A percentile compares a stretch with the other conserved stretches of the same genome.
phyloP scores from a whole-genome alignment of 164 flowering plant species.

The Berberis vulgaris region DNA sequence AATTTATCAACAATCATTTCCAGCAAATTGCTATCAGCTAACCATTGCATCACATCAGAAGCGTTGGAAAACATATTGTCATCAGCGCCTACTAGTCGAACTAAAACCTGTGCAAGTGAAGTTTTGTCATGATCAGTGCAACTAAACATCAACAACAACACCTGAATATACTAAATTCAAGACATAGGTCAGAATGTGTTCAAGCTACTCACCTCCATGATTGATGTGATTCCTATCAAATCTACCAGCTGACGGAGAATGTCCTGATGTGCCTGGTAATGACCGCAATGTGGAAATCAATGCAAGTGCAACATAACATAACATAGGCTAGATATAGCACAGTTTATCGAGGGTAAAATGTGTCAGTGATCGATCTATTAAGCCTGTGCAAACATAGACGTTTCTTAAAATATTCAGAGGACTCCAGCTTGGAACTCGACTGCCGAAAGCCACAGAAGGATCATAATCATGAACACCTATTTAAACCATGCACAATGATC shows the following conservation, averaged over 20 bases:
- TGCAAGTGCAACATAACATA: not conserved
- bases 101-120: conserved; percentile 54
- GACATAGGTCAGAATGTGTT: not conserved
- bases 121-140: not conserved
- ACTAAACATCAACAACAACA: not conserved
- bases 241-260: conserved; percentile 79
- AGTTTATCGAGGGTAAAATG: no score
- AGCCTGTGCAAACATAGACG: no score
- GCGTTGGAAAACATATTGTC: conserved; percentile 84
- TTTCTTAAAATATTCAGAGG: no score
- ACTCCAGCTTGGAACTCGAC: no score
- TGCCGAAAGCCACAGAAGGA: no score
- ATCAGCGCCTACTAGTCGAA: conserved; percentile 89
- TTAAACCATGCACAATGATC: no score
- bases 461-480: no score
- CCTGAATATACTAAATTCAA: not conserved
- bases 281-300: not conserved
- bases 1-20: conserved; percentile 98
- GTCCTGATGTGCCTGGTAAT: conserved; percentile 67
- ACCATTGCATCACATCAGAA: conserved; percentile 91
- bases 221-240: conserved; percentile 95
- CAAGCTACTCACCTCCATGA: conserved; percentile 73
- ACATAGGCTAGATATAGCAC: no score
- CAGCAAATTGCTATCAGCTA: conserved; percentile 79
- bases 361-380: no score